Evolutionary conservation across 108 stramenopile genomes (phyloP).

Genomic region (Nitzschia palea): DNA sequence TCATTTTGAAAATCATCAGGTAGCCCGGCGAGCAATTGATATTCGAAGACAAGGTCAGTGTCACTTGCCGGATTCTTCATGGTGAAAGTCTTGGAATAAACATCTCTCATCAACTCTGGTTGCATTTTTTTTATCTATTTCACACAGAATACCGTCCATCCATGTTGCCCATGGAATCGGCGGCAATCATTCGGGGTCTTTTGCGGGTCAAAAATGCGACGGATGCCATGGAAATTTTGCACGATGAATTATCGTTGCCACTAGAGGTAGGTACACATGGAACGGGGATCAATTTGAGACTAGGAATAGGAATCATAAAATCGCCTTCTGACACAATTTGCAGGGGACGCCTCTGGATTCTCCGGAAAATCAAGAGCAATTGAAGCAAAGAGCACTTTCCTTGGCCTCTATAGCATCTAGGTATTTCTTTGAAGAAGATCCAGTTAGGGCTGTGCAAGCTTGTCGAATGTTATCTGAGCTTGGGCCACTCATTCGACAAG

Average conservation of each 20-base stretch:
- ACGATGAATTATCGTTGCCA: constrained; percentile 76
- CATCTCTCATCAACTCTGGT: neutral
- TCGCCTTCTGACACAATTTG: neutral
- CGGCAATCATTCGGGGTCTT: constrained; percentile 75
- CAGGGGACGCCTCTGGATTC: constrained; percentile 29
- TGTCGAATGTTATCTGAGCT: constrained; percentile 58
- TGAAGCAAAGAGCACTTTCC: constrained; percentile 70
- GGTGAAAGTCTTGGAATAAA: neutral
- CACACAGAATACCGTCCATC: constrained; percentile 41
- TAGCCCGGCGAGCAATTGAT: constrained; percentile 66
- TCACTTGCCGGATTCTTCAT: neutral
- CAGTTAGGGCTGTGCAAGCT: constrained; percentile 53
- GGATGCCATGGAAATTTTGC: constrained; percentile 69
- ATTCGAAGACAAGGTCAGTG: constrained; percentile 39
- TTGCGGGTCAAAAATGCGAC: constrained; percentile 61
- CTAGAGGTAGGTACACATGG: constrained; percentile 50
- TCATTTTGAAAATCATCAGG: constrained; percentile 58
- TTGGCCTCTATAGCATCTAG: constrained; percentile 79
- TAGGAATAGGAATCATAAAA: neutral
- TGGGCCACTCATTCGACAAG: constrained; percentile 55
- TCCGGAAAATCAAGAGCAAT: constrained; percentile 28
- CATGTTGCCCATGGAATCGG: constrained; percentile 77
- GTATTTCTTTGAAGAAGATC: constrained; percentile 74
- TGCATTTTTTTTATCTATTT: neutral
- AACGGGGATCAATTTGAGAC: neutral